Base-by-base conservation (phyloP, 495 filamentous ascomycete genomes). In the Massariosphaeria phaeospora region DNA sequence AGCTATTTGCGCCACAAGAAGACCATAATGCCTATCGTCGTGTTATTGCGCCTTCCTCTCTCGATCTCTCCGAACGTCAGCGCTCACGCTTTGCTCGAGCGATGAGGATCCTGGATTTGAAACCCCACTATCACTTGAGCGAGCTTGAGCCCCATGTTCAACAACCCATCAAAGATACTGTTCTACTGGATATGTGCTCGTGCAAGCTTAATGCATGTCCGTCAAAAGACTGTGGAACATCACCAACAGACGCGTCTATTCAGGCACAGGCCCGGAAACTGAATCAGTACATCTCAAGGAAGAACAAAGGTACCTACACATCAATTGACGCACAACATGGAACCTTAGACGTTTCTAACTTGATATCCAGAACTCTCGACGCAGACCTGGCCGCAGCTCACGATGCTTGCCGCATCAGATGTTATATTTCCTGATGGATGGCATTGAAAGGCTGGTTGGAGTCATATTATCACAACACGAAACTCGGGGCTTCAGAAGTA, bases 361-460 rank as follows among this genome's bases (percentile, higher is more conserved):
- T 10, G 15, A 17, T 48, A 15, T 21, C 7, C 30, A 48, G 45
- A 48, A n/a, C 29, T 48, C 4, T 3, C 45, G 11, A 18, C 15
- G 17, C 48, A 51, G 23, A 10, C 31, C 23, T 51, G 48, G 48
- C 48, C 48, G 21, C 18, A 51, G 24, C 33, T 51, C 20, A 36
- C 25, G 48, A 9, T 9, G 17, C 30, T 48, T n/a, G 30, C 42
- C 6, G 23, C 40, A 4, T 44, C 40, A 21, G 15, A 20, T 15
- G 21, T 21, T 25, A 21, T 44, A 11, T 21, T 21, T 3, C 40
- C 40, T 8, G 13, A 33, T 13, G 29, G 13, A 7, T 33, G 29
- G 29, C 7, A 33, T 33, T 33, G 29, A 33, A 33, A 44, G 21
- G n/a, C n/a, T n/a, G n/a, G n/a, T n/a, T n/a, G n/a, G n/a, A n/a